A percentile compares a stretch with the other conserved stretches of the same genome.
phyloP scores from a whole-genome alignment of 371 early-diverging fungal genomes.

The Polyrhizophydium stewartii region DNA sequence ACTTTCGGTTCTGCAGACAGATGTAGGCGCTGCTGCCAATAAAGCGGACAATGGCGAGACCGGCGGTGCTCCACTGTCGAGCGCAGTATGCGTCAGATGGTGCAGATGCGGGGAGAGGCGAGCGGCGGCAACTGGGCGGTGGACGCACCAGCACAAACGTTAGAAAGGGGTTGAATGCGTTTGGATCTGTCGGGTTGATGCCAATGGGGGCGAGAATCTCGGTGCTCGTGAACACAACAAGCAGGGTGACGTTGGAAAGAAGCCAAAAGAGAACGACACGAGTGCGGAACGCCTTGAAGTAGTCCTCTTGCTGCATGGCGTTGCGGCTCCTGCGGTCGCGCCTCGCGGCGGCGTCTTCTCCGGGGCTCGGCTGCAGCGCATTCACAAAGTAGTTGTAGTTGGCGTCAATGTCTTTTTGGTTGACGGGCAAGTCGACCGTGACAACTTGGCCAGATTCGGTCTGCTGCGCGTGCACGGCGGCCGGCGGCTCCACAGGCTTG shows the following conservation, averaged over 20 bases:
- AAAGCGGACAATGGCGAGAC: slow-evolving; percentile 66
- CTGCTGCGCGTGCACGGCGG: slow-evolving; percentile 10
- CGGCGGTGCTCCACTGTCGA: slow-evolving; percentile 54
- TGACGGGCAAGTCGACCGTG: slow-evolving; percentile 64
- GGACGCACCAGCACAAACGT: slow-evolving; percentile 23
- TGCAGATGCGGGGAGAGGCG: neutral
- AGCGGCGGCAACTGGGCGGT: neutral
- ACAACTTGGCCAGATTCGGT: slow-evolving; percentile 21
- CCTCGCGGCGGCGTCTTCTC: neutral
- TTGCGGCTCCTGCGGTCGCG: slow-evolving; percentile 56
- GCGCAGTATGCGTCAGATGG: neutral
- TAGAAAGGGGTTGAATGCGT: slow-evolving; percentile 33
- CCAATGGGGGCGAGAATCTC: slow-evolving; percentile 61
- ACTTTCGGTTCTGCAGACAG: slow-evolving; percentile 5
- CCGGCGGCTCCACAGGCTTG: slow-evolving; percentile 17
- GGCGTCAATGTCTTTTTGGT: slow-evolving; percentile 73
- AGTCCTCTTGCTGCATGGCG: slow-evolving; percentile 71
- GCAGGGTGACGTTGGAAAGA: slow-evolving; percentile 68
- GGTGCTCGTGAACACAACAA: slow-evolving; percentile 51
- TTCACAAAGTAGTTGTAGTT: slow-evolving; percentile 64
- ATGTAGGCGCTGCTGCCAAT: slow-evolving; percentile 67
- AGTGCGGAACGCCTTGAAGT: slow-evolving; percentile 81
- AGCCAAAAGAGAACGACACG: slow-evolving; percentile 81
- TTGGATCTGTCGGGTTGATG: slow-evolving; percentile 6
- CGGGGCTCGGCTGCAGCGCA: slow-evolving; percentile 22